A percentile compares a stretch with the other conserved stretches of the same genome.
Evolutionary conservation across 2,329 filamentous ascomycete species (phyloP).

Genomic region (Lachnellula arida): DNA sequence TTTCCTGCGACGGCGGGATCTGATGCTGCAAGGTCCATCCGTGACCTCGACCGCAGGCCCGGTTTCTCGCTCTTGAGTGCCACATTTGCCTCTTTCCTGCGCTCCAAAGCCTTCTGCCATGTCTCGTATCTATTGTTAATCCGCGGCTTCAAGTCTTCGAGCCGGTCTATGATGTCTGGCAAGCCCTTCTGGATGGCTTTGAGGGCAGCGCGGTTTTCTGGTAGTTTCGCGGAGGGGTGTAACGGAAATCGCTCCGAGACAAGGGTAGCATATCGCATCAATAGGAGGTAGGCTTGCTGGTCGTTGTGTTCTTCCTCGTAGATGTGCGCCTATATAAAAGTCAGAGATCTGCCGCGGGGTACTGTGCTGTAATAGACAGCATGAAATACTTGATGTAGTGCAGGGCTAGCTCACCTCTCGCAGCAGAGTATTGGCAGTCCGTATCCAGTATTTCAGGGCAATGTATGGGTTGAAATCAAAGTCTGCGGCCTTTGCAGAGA

Average conservation of each 20-base stretch:
- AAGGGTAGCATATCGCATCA: slow-evolving; percentile 86
- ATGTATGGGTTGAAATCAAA: slow-evolving; percentile 79
- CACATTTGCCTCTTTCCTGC: slow-evolving; percentile 29
- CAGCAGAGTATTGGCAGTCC: slow-evolving; percentile 72
- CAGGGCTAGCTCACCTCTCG: slow-evolving; percentile 62
- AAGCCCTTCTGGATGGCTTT: slow-evolving; percentile 57
- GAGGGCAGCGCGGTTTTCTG: slow-evolving; percentile 51
- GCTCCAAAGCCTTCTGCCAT: slow-evolving; percentile 53
- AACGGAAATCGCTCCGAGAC: slow-evolving; percentile 68
- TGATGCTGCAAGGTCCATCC: slow-evolving; percentile 37
- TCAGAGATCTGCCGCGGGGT: not conserved
- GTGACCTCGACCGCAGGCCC: slow-evolving; percentile 7
- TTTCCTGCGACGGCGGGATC: slow-evolving; percentile 59
- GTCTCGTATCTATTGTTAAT: slow-evolving; percentile 68
- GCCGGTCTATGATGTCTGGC: slow-evolving; percentile 44
- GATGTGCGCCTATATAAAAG: slow-evolving; percentile 61
- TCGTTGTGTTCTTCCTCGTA: slow-evolving; percentile 84
- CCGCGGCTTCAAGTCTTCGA: slow-evolving; percentile 76
- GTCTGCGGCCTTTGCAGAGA: slow-evolving; percentile 68
- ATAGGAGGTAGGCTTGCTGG: slow-evolving; percentile 81
- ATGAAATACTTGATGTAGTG: not conserved
- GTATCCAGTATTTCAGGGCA: slow-evolving; percentile 74
- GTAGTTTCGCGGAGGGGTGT: slow-evolving; percentile 70
- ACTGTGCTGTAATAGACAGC: not conserved
- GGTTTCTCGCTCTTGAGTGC: slow-evolving; percentile 5